Percentiles rank a stretch among this genome's conserved stretches.
phyloP scores from a whole-genome alignment of 805 yeast genomes.

The Metschnikowia lochheadii region DNA sequence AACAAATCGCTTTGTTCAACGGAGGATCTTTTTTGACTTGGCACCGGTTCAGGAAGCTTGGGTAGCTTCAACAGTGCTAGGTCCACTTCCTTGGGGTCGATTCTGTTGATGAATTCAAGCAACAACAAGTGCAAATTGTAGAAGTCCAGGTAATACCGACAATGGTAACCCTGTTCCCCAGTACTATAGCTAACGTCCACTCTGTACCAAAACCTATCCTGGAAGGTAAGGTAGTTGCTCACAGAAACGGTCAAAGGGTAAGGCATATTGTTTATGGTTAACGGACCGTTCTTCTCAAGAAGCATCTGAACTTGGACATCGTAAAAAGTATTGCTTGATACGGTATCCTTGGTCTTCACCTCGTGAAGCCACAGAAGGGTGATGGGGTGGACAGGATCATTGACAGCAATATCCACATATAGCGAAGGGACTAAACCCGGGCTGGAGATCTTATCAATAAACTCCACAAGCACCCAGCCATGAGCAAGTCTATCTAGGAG shows the following conservation, averaged over 20 bases:
- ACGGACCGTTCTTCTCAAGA: slow-evolving; percentile 17
- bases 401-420: slow-evolving; percentile 45
- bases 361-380: slow-evolving; percentile 34
- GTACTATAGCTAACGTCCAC: slow-evolving; percentile 38
- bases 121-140: slow-evolving; percentile 41
- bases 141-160: slow-evolving; percentile 51
- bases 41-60: slow-evolving; percentile 45
- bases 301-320: slow-evolving; percentile 26
- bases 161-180: slow-evolving; percentile 35
- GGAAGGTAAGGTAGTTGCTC: slow-evolving; percentile 35
- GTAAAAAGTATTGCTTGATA: slow-evolving; percentile 17
- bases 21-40: slow-evolving; percentile 23
- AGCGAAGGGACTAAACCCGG: slow-evolving; percentile 53
- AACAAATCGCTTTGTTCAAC: slow-evolving; percentile 13
- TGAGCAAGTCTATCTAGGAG: slow-evolving; percentile 44
- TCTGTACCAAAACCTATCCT: slow-evolving; percentile 50
- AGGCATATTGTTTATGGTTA: slow-evolving; percentile 28
- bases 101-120: slow-evolving; percentile 14
- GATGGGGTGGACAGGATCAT: slow-evolving; percentile 36
- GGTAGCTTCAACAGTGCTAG: slow-evolving; percentile 26
- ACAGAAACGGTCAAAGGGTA: slow-evolving; percentile 36
- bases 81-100: slow-evolving; percentile 1
- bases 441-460: slow-evolving; percentile 41
- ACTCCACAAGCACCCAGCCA: slow-evolving; percentile 56
- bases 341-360: slow-evolving; percentile 6